Evolutionary conservation across 2,329 filamentous ascomycete genomes (phyloP), one percentile per base, ranked within the genome.

Genomic region (Neoarthrinium moseri): DNA sequence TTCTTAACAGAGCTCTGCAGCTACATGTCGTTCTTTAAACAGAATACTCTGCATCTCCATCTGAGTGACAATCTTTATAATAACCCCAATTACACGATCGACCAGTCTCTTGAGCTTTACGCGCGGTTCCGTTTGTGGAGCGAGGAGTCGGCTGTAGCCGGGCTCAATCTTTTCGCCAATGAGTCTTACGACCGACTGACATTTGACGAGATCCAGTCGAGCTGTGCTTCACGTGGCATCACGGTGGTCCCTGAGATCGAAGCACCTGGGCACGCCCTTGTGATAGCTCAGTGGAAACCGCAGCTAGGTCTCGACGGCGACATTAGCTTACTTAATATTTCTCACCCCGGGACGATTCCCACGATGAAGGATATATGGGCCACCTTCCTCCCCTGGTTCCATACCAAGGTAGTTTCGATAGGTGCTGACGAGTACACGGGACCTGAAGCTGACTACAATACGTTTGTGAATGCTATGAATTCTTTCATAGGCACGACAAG

Each of bases 11-110:
- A 82, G n/a, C 63, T 83, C 51, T 83, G 80, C 59, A 70, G 73
- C 0, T 83, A 81, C 58, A 73, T 80, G 50, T 81, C 78, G 22
- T 82, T 78, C 56, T 83, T 80, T 64, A 83, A 83, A 54, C 73
- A 81, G 51, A 81, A 80, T 50, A 73, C 72, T 1, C 75, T 83
- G 43, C 80, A 83, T 35, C 59, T 82, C 15, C 80, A 83, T 55
- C 66, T 80, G 4, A 79, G 72, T 49, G 80, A 83, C 56, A 82
- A 81, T 52, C 61, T 78, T 4, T 71, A 71, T 56, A 71, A 75
- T 34, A 78, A 77, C 27, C 63, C 71, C 1, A 63, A 67, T 18
- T 80, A 81, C 37, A 69, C 66, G 3, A 65, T 68, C 15, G 71
- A 76, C 38, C 68, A 67, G 0, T 74, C 71, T 43, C 57, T 75